A percentile compares a stretch with the other conserved stretches of the same genome.
Conservation (phyloP, 345 rosid species). For the Populus nigra region DNA sequence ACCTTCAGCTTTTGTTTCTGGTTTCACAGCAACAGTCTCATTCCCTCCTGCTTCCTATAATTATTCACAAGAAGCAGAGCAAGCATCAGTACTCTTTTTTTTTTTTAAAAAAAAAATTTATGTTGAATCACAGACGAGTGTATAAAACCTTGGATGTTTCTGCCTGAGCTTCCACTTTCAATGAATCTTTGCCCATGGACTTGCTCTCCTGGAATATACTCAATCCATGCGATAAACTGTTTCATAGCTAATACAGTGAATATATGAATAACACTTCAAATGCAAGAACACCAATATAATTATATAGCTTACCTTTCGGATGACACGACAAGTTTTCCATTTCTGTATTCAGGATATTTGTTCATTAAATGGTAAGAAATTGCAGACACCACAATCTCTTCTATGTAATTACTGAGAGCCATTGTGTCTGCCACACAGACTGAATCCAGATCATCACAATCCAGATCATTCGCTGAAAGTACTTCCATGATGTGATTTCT, state of each 20-base stretch:
- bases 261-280: background rate
- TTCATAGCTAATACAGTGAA: constrained; percentile 14
- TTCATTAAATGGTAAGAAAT: constrained; percentile 87
- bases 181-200: constrained; percentile 37
- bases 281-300: background rate
- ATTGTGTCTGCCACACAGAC: constrained; percentile 63
- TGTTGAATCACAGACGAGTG: background rate
- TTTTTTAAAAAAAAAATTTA: background rate
- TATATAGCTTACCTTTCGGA: constrained; percentile 54
- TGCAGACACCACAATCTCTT: constrained; percentile 91
- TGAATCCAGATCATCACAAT: constrained; percentile 79
- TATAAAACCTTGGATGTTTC: constrained; percentile 43
- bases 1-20: constrained; percentile 39
- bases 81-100: background rate
- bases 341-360: constrained; percentile 70
- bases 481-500: constrained; percentile 88
- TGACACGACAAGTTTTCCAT: constrained; percentile 82
- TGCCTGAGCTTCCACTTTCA: constrained; percentile 51
- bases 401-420: constrained; percentile 73
- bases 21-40: constrained; percentile 27
- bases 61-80: constrained; percentile 1
- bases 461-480: constrained; percentile 79
- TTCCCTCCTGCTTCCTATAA: constrained; percentile 42
- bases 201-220: constrained; percentile 73
- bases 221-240: constrained; percentile 89